Percentiles rank a stretch among this genome's conserved stretches.
phyloP scores from a whole-genome alignment of 2,329 filamentous ascomycete genomes.

The Arthrobotrys conoides region DNA sequence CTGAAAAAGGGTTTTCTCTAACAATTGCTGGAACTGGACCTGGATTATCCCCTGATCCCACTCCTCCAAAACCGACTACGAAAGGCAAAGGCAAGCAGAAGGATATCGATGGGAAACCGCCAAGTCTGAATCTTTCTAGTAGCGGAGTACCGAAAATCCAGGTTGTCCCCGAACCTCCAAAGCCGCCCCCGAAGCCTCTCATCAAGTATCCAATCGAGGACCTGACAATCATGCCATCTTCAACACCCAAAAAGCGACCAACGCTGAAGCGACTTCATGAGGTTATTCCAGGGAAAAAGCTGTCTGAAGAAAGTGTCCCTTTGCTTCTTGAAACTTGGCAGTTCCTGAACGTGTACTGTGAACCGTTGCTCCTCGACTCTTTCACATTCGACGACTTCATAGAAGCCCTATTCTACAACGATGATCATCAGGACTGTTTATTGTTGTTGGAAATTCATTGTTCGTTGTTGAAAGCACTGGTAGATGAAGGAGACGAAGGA shows the following conservation, averaged over 20 bases:
- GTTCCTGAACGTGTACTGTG: slow-evolving; percentile 97
- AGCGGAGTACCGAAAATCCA: slow-evolving; percentile 48
- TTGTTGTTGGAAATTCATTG: slow-evolving; percentile 93
- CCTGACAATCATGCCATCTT: slow-evolving; percentile 80
- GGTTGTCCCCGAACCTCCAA: slow-evolving; percentile 67
- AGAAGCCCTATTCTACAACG: slow-evolving; percentile 85
- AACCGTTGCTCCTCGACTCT: slow-evolving; percentile 92
- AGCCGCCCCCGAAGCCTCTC: slow-evolving; percentile 78
- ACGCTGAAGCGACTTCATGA: slow-evolving; percentile 81
- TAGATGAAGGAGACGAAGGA: slow-evolving; percentile 83
- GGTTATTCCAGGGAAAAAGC: slow-evolving; percentile 72
- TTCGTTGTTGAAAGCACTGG: slow-evolving; percentile 86
- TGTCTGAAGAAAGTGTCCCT: slow-evolving; percentile 88
- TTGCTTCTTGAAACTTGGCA: slow-evolving; percentile 92
- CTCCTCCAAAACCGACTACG: slow-evolving; percentile 30
- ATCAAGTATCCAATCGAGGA: slow-evolving; percentile 98
- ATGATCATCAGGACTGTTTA: slow-evolving; percentile 81
- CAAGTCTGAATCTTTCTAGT: slow-evolving; percentile 29
- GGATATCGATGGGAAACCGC: slow-evolving; percentile 46
- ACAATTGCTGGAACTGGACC: slow-evolving; percentile 58
- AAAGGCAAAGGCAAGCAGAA: slow-evolving; percentile 53
- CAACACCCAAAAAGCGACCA: slow-evolving; percentile 77
- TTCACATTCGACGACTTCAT: slow-evolving; percentile 98
- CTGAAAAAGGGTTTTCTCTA: slow-evolving; percentile 53
- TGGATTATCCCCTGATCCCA: slow-evolving; percentile 44